Percentiles rank a stretch among this genome's conserved stretches.
These are phyloP conservation scores for Phytophthora europaea DNA, from an alignment of 352 stramenopile genomes.

Conservation along the genomic window DNA sequence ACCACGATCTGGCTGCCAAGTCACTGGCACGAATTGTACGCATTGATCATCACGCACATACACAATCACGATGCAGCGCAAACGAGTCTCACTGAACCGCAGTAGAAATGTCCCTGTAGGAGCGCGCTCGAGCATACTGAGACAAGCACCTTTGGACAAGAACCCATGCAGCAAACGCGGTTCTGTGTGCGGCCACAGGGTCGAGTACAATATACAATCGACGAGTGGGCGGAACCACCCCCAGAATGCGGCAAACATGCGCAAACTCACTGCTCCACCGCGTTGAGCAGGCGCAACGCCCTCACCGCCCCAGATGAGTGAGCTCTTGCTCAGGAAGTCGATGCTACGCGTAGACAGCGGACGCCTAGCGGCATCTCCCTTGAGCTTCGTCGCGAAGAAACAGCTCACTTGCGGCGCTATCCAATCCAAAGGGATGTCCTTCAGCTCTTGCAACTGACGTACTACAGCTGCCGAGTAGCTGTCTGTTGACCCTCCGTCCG, in stretches of 20 bases:
- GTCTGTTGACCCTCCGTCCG: slow-evolving; percentile 11
- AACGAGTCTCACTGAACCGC: slow-evolving; percentile 80
- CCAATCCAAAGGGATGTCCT: slow-evolving; percentile 66
- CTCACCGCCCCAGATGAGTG: slow-evolving; percentile 67
- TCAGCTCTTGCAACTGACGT: slow-evolving; percentile 50
- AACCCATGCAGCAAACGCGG: slow-evolving; percentile 86
- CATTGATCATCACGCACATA: slow-evolving; percentile 69
- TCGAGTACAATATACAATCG: slow-evolving; percentile 68
- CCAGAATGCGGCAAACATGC: slow-evolving; percentile 84
- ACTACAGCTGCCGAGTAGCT: slow-evolving; percentile 41
- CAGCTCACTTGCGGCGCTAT: slow-evolving; percentile 74
- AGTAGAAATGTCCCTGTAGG: slow-evolving; percentile 82
- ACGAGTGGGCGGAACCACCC: slow-evolving; percentile 76
- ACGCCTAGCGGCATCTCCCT: slow-evolving; percentile 69
- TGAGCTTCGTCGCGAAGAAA: slow-evolving; percentile 85
- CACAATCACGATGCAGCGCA: slow-evolving; percentile 75
- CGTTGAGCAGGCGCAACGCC: slow-evolving; percentile 47
- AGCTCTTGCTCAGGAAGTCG: slow-evolving; percentile 81
- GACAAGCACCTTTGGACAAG: slow-evolving; percentile 81
- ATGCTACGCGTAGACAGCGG: slow-evolving; percentile 80
- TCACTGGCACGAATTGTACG: slow-evolving; percentile 84
- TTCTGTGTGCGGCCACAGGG: slow-evolving; percentile 77
- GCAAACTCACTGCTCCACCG: slow-evolving; percentile 58
- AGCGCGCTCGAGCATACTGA: slow-evolving; percentile 77
- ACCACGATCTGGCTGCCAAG: slow-evolving; percentile 47